phyloP scores from a whole-genome alignment of 2,329 filamentous ascomycete species.

The Pyricularia pennisetigena region DNA sequence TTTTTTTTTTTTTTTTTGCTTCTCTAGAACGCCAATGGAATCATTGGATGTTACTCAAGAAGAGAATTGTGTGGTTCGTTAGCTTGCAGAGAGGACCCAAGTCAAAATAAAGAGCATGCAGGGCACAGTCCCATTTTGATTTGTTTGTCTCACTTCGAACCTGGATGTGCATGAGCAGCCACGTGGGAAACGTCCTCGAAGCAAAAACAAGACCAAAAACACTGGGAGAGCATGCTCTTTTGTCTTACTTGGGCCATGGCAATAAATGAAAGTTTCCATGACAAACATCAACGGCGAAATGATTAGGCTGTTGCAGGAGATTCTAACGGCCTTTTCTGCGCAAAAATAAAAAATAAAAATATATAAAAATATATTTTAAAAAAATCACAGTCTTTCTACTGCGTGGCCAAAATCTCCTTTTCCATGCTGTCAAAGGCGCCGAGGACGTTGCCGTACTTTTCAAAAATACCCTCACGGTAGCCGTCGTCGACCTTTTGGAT shows the following conservation, averaged over 20 bases:
- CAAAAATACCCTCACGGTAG: conserved; percentile 65
- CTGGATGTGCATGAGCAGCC: neutral
- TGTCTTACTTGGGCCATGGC: neutral
- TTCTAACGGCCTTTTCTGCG: no score
- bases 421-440: conserved; percentile 73
- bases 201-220: neutral
- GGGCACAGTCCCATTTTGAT: neutral
- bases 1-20: neutral
- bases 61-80: neutral
- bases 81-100: neutral
- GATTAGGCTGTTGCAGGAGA: neutral
- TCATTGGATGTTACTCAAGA: neutral
- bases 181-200: neutral
- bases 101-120: neutral
- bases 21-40: neutral
- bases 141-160: neutral
- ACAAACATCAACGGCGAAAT: neutral
- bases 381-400: conserved; percentile 15
- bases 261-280: neutral
- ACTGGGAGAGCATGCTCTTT: neutral
- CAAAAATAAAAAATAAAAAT: neutral
- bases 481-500: conserved; percentile 76
- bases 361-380: no score
- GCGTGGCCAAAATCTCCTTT: conserved; percentile 44
- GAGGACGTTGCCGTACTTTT: conserved; percentile 67